Base-by-base conservation (phyloP, 805 yeast genomes). In the Nakazawaea peltata region DNA sequence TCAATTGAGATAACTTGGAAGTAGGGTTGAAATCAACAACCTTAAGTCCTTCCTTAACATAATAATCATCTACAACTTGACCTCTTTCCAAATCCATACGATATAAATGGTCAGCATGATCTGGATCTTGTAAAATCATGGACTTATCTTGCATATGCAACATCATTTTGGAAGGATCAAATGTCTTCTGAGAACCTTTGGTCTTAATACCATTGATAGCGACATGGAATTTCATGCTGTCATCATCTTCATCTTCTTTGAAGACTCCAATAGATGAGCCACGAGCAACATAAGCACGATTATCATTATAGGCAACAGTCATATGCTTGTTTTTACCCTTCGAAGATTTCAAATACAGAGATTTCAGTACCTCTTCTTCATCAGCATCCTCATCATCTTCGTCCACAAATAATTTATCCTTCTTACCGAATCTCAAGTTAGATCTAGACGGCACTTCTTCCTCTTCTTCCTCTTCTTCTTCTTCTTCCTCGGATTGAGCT, bases 1-100 rank as follows among this genome's bases (percentile, higher is more conserved):
- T 74, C 51, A 79, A 57, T 50, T 81, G 94, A 26, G 84, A 73
- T 47, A 78, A 81, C 55, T 85, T 86, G 33, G 68, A 56, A n/a
- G 74, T 65, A 4, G 94, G 88, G 2, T 80, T 81, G 52, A 76
- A 78, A 21, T 70, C 65, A 13, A 69, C 71, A 19, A 78, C 63
- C 14, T 75, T 64, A 6, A 66, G 43, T 34, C 69, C 69, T 18
- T 63, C 65, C 16, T 53, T 48, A 15, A 81, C 65, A 24, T 68
- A 59, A 92, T 94, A 87, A 50, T 84, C 92, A 51, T 87, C 95
- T n/a, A 87, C 81, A 35, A 87, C 69, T 49, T 77, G 65, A 11
- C 95, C 96, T 39, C 75, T 68, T 49, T 73, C 81, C 32, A 87
- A 56, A 59, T 87, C 96, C 86, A 86, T 71, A 45, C 74, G 71